These are phyloP conservation scores for Pseudogymnoascus sp. DNA, from an alignment of 2,329 filamentous ascomycete species.

Conservation along the genomic window DNA sequence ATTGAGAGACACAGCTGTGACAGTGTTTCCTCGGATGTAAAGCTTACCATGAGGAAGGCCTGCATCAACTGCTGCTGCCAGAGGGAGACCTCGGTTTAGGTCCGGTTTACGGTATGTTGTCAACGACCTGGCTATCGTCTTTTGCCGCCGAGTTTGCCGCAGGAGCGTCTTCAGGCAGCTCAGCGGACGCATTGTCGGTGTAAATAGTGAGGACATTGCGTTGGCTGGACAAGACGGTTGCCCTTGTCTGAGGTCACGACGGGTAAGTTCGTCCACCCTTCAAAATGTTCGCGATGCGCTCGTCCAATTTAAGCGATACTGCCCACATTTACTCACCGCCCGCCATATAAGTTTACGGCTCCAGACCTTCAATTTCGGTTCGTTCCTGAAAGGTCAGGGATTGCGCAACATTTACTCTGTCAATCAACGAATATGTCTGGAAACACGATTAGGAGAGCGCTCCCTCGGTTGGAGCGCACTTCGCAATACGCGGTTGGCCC, in stretches of 20 bases:
- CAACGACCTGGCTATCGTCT: constrained; percentile 40
- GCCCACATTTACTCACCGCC: not conserved
- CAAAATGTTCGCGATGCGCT: constrained; percentile 8
- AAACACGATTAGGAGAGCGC: not conserved
- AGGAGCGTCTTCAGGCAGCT: constrained; percentile 62
- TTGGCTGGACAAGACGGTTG: constrained; percentile 9
- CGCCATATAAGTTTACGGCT: constrained; percentile 5
- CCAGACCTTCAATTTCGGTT: constrained; percentile 5
- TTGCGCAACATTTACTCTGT: not conserved
- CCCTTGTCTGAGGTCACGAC: not conserved
- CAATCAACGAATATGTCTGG: constrained; percentile 8
- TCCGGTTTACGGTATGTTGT: constrained; percentile 34
- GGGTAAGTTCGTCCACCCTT: constrained; percentile 5
- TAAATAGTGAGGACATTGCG: constrained; percentile 25
- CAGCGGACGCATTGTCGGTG: constrained; percentile 52
- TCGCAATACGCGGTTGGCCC: not conserved
- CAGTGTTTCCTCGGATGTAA: not conserved
- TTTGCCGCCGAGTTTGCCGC: constrained; percentile 49
- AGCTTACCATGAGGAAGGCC: constrained; percentile 1
- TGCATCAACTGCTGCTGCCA: constrained; percentile 7
- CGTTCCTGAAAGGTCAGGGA: not conserved
- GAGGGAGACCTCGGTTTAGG: constrained; percentile 1
- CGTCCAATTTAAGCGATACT: constrained; percentile 3
- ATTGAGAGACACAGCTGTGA: not conserved
- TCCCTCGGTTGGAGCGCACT: constrained; percentile 1